These are phyloP conservation scores for Gomphus bonarii DNA, from an alignment of 1,284 basidiomycete species.

Conservation along the genomic window DNA sequence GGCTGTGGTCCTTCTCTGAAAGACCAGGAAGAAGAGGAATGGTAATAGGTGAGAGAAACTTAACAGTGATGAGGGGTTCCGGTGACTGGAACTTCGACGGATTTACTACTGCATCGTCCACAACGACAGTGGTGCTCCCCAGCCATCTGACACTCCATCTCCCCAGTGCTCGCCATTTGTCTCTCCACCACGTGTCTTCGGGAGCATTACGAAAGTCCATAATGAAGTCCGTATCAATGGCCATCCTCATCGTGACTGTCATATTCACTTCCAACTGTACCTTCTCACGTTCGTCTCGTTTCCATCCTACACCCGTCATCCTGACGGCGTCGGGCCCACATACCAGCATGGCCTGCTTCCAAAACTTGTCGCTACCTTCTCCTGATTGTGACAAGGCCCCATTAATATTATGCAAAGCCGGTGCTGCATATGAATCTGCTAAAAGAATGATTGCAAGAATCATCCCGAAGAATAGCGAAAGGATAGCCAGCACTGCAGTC, in stretches of 20 bases:
- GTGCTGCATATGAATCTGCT: constrained; percentile 10
- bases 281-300: neutral
- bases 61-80: neutral
- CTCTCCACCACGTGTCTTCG: neutral
- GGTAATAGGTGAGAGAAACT: neutral
- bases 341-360: constrained; percentile 3
- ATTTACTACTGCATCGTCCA: neutral
- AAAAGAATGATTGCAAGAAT: neutral
- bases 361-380: neutral
- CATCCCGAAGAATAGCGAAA: neutral
- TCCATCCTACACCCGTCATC: neutral
- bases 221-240: constrained; percentile 8
- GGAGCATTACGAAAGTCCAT: neutral
- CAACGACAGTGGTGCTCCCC: neutral
- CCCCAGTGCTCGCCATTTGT: neutral
- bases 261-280: neutral
- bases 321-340: constrained; percentile 1
- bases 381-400: neutral
- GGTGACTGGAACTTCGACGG: neutral
- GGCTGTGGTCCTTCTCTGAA: neutral
- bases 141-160: constrained; percentile 2
- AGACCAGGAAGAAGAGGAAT: constrained; percentile 1
- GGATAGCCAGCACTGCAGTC: constrained; percentile 1
- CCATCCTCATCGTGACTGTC: neutral
- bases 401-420: constrained; percentile 1